Conservation (phyloP, 2,329 filamentous ascomycete species). For the Akanthomyces muscarius region DNA sequence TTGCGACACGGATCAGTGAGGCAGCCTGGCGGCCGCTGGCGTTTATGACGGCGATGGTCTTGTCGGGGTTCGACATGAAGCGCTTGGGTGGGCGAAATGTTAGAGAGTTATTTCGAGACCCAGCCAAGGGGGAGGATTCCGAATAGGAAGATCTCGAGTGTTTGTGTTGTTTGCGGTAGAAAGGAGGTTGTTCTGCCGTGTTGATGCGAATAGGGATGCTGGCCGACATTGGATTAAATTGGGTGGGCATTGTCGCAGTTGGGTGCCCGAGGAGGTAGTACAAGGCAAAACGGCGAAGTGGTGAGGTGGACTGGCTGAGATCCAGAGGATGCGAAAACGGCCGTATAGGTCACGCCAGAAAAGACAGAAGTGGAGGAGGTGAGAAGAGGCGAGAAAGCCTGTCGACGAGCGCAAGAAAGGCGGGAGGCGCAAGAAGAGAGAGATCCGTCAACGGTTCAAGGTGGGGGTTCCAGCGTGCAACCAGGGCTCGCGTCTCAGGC, state of each 20-base stretch:
- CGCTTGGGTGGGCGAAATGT: constrained; percentile 59
- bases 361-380: neutral
- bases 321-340: neutral
- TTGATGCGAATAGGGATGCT: constrained; percentile 37
- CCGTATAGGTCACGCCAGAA: neutral
- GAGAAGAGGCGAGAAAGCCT: neutral
- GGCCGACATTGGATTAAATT: constrained; percentile 36
- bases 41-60: constrained; percentile 92
- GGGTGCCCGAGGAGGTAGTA: constrained; percentile 12
- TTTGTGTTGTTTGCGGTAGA: constrained; percentile 48
- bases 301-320: neutral
- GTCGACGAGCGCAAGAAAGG: neutral
- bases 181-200: constrained; percentile 32
- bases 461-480: constrained; percentile 14
- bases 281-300: constrained; percentile 5
- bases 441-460: constrained; percentile 1
- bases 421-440: constrained; percentile 1
- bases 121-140: constrained; percentile 52
- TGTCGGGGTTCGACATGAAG: constrained; percentile 57
- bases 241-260: constrained; percentile 33
- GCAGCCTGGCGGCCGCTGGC: constrained; percentile 93
- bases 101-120: constrained; percentile 55
- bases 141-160: constrained; percentile 61
- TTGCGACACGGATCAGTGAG: constrained; percentile 89
- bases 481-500: constrained; percentile 16